Conservation (phyloP, 2,329 filamentous ascomycete species). For the Meredithiella fracta region DNA sequence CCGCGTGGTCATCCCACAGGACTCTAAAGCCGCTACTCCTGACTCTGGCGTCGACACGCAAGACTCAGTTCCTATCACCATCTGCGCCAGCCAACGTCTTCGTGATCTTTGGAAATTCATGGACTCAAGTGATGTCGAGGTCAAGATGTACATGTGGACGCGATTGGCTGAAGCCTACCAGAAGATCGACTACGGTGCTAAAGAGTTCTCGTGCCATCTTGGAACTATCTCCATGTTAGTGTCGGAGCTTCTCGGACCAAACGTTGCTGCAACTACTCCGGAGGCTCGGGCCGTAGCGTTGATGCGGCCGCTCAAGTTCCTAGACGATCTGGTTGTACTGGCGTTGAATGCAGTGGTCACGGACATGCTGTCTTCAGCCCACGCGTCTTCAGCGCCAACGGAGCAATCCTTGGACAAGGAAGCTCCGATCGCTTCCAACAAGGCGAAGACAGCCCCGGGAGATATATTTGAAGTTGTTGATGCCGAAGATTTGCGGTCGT, state of each 20-base stretch:
- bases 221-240: constrained; percentile 74
- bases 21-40: background rate
- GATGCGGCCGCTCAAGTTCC: constrained; percentile 58
- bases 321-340: constrained; percentile 61
- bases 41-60: constrained; percentile 11
- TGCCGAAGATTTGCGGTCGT: constrained; percentile 56
- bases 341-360: constrained; percentile 53
- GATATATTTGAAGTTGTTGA: constrained; percentile 65
- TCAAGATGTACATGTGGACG: constrained; percentile 79
- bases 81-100: constrained; percentile 40
- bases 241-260: constrained; percentile 41
- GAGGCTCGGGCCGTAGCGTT: constrained; percentile 52
- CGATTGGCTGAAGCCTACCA: constrained; percentile 80
- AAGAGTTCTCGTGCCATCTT: constrained; percentile 74
- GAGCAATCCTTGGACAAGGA: background rate
- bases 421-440: constrained; percentile 19
- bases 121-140: constrained; percentile 60
- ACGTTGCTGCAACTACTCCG: constrained; percentile 41
- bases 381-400: background rate
- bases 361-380: constrained; percentile 32
- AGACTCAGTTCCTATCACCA: constrained; percentile 27
- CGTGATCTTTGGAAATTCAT: constrained; percentile 77
- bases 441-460: background rate
- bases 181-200: constrained; percentile 68
- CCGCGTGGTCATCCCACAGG: constrained; percentile 17